Conservation (phyloP, 2,329 filamentous ascomycete species). For the Exophiala sp. region DNA sequence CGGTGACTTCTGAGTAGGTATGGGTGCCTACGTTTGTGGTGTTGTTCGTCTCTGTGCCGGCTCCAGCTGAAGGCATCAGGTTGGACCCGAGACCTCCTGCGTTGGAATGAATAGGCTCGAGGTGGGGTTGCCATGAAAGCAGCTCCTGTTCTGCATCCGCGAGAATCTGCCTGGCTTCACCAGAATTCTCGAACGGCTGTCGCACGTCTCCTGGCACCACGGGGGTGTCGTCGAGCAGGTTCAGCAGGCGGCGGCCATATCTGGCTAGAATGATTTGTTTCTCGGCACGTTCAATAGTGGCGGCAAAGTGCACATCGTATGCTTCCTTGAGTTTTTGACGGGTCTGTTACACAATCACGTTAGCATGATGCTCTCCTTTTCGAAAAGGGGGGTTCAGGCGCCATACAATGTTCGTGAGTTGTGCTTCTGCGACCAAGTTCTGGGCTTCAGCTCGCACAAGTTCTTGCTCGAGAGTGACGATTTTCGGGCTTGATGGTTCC, state of each 20-base stretch:
- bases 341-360: slow-evolving; percentile 52
- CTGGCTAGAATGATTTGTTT: slow-evolving; percentile 93
- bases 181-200: slow-evolving; percentile 58
- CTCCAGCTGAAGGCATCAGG: slow-evolving; percentile 32
- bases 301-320: slow-evolving; percentile 79
- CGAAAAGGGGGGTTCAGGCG: slow-evolving; percentile 26
- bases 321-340: slow-evolving; percentile 95
- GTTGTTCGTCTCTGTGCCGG: too few relatives aligned
- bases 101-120: slow-evolving; percentile 50
- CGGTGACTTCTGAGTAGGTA: slow-evolving; percentile 17
- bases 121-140: slow-evolving; percentile 60
- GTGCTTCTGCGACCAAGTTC: slow-evolving; percentile 90
- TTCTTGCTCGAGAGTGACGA: slow-evolving; percentile 89
- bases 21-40: too few relatives aligned
- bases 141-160: slow-evolving; percentile 91
- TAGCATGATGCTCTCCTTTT: slow-evolving; percentile 1
- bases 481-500: slow-evolving; percentile 74
- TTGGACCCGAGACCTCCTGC: slow-evolving; percentile 44
- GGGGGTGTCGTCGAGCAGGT: slow-evolving; percentile 81
- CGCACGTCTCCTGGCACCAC: slow-evolving; percentile 79
- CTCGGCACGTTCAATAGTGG: slow-evolving; percentile 90
- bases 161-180: slow-evolving; percentile 73
- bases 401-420: slow-evolving; percentile 87
- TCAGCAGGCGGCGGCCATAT: slow-evolving; percentile 77
- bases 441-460: slow-evolving; percentile 93